phyloP scores from a whole-genome alignment of 768 basidiomycete species.

The Podaxis sp. region DNA sequence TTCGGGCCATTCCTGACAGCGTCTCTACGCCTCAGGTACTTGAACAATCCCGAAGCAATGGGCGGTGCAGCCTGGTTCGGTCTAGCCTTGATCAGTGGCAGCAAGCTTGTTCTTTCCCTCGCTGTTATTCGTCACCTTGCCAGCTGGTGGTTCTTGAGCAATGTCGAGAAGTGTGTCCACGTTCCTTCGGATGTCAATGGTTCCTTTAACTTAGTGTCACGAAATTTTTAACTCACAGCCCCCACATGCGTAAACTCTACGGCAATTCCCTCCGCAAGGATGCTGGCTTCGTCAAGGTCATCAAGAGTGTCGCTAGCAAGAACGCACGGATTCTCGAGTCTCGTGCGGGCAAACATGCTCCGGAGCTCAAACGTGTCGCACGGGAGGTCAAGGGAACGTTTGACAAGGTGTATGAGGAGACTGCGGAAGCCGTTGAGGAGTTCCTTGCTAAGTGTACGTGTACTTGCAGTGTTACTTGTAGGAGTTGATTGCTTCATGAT shows the following conservation, averaged over 20 bases:
- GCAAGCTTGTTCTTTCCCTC: conserved; percentile 84
- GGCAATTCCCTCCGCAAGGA: conserved; percentile 93
- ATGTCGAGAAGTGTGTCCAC: conserved; percentile 81
- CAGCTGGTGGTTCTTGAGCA: conserved; percentile 95
- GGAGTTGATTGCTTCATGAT: conserved; percentile 14
- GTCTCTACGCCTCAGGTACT: conserved; percentile 49
- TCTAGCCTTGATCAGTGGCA: conserved; percentile 86
- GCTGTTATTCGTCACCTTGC: conserved; percentile 84
- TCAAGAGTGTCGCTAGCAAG: conserved; percentile 87
- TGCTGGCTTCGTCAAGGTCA: conserved; percentile 97
- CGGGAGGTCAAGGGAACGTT: conserved; percentile 92
- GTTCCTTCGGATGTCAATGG: background rate
- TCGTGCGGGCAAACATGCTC: conserved; percentile 77
- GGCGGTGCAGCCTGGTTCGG: conserved; percentile 96
- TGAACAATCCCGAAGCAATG: conserved; percentile 96
- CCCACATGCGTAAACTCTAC: conserved; percentile 98
- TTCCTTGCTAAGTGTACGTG: conserved; percentile 85
- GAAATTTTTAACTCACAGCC: conserved; percentile 45
- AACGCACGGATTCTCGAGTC: conserved; percentile 76
- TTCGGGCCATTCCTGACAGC: background rate
- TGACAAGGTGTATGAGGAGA: conserved; percentile 94
- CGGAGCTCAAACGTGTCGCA: conserved; percentile 76
- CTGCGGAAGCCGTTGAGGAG: conserved; percentile 90
- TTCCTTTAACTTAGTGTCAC: conserved; percentile 2
- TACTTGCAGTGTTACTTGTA: conserved; percentile 3